Conservation (phyloP, 2,329 filamentous ascomycete genomes). For the Aspergillus sp. region DNA sequence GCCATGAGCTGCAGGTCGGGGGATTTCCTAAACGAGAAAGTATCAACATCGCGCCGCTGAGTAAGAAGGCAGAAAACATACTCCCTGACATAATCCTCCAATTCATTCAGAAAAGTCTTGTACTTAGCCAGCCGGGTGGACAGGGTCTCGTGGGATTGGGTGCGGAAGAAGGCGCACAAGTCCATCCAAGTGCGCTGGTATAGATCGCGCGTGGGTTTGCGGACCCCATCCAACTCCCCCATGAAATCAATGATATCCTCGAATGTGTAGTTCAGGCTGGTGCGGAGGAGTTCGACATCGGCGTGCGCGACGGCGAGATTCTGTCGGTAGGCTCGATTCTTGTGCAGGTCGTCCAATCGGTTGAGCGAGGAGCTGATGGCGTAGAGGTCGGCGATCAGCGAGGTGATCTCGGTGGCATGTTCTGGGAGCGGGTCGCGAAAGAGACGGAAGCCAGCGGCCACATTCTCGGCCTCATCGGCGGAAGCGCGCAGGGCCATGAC, state of each 20-base stretch:
- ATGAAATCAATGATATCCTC: slow-evolving; percentile 50
- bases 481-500: slow-evolving; percentile 42
- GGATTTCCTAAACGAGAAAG: slow-evolving; percentile 21
- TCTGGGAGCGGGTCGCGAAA: slow-evolving; percentile 53
- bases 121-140: slow-evolving; percentile 50
- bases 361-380: slow-evolving; percentile 52
- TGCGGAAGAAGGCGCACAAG: slow-evolving; percentile 45
- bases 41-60: slow-evolving; percentile 12
- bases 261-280: slow-evolving; percentile 51
- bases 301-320: slow-evolving; percentile 40
- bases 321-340: slow-evolving; percentile 37
- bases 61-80: slow-evolving; percentile 29
- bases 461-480: slow-evolving; percentile 52
- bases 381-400: slow-evolving; percentile 54
- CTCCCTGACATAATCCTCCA: slow-evolving; percentile 47
- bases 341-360: slow-evolving; percentile 45
- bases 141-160: slow-evolving; percentile 47
- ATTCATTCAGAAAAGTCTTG: slow-evolving; percentile 47
- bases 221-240: slow-evolving; percentile 34
- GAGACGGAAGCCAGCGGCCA: slow-evolving; percentile 49
- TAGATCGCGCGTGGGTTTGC: slow-evolving; percentile 26
- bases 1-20: slow-evolving; percentile 24
- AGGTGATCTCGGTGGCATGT: slow-evolving; percentile 52
- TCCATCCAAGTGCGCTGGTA: slow-evolving; percentile 53
- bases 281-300: slow-evolving; percentile 49